A percentile compares a stretch with the other conserved stretches of the same genome.
These are phyloP conservation scores for Phytophthora sp. DNA, from an alignment of 352 stramenopile species.

Conservation along the genomic window DNA sequence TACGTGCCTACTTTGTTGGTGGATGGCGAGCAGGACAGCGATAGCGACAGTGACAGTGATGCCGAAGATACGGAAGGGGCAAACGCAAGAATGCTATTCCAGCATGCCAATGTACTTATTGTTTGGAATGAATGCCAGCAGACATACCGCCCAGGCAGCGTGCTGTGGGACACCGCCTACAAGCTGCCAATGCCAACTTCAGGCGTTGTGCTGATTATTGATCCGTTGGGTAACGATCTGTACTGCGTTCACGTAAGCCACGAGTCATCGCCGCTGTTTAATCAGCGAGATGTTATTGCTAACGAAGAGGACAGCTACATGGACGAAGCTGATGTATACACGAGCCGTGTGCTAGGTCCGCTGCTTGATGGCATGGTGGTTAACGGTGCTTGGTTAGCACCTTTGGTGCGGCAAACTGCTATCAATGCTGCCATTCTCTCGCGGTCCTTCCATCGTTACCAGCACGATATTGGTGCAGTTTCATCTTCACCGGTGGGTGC, in stretches of 20 bases:
- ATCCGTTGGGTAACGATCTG: conserved; percentile 83
- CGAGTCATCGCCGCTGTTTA: conserved; percentile 81
- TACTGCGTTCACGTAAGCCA: conserved; percentile 86
- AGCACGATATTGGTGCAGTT: conserved; percentile 74
- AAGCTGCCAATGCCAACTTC: conserved; percentile 80
- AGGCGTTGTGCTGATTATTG: conserved; percentile 81
- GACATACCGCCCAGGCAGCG: conserved; percentile 78
- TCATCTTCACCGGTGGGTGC: conserved; percentile 65
- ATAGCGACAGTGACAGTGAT: conserved; percentile 45
- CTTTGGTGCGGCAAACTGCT: conserved; percentile 82
- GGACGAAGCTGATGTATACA: conserved; percentile 84
- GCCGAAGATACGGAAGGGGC: conserved; percentile 31
- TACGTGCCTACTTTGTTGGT: conserved; percentile 80
- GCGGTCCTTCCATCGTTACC: conserved; percentile 74
- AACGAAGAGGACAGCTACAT: conserved; percentile 79
- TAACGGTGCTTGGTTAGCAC: conserved; percentile 80
- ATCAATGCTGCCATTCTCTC: conserved; percentile 82
- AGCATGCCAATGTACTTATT: conserved; percentile 80
- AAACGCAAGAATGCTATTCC: conserved; percentile 49
- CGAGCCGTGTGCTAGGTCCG: conserved; percentile 78
- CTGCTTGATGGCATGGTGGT: conserved; percentile 87
- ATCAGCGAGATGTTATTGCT: conserved; percentile 72
- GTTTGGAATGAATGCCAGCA: conserved; percentile 90
- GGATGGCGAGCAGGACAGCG: conserved; percentile 36
- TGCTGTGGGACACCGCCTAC: conserved; percentile 82